A percentile compares a stretch with the other conserved stretches of the same genome.
phyloP scores from a whole-genome alignment of 2,329 filamentous ascomycete genomes.

The Didymella keratinophila region DNA sequence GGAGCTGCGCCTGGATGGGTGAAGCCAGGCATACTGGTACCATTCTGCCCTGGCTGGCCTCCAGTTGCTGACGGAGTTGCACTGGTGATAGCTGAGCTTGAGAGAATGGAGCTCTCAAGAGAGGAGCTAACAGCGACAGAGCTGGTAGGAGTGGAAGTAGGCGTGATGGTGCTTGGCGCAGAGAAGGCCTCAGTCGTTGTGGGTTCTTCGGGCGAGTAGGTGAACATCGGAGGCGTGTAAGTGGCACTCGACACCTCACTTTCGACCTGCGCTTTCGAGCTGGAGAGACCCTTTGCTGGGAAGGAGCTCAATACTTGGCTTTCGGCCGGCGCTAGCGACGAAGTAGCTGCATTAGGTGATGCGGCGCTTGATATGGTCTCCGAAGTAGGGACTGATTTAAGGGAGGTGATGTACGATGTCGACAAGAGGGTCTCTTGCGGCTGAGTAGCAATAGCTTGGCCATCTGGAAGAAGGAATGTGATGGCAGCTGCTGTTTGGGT shows the following conservation, averaged over 20 bases:
- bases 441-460: slow-evolving; percentile 43
- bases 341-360: slow-evolving; percentile 8
- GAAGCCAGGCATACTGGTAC: slow-evolving; percentile 34
- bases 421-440: slow-evolving; percentile 39
- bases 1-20: slow-evolving; percentile 23
- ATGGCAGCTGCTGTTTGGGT: slow-evolving; percentile 39
- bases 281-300: slow-evolving; percentile 21
- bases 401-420: slow-evolving; percentile 41
- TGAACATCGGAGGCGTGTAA: slow-evolving; percentile 31
- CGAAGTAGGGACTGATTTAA: slow-evolving; percentile 26
- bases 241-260: slow-evolving; percentile 27
- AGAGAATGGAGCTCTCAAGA: not conserved
- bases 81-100: not conserved
- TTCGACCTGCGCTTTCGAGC: slow-evolving; percentile 25
- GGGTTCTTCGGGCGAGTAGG: slow-evolving; percentile 36
- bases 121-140: not conserved
- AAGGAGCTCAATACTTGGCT: slow-evolving; percentile 11
- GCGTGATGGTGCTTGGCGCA: slow-evolving; percentile 15
- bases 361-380: slow-evolving; percentile 24
- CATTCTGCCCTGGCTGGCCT: slow-evolving; percentile 18
- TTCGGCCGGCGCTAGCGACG: slow-evolving; percentile 18
- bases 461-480: slow-evolving; percentile 44
- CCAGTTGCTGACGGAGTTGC: slow-evolving; percentile 10
- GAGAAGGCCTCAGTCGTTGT: slow-evolving; percentile 18
- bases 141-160: slow-evolving; percentile 1